Base-by-base conservation (phyloP, 2,329 filamentous ascomycete genomes). In the Alternaria dauci region DNA sequence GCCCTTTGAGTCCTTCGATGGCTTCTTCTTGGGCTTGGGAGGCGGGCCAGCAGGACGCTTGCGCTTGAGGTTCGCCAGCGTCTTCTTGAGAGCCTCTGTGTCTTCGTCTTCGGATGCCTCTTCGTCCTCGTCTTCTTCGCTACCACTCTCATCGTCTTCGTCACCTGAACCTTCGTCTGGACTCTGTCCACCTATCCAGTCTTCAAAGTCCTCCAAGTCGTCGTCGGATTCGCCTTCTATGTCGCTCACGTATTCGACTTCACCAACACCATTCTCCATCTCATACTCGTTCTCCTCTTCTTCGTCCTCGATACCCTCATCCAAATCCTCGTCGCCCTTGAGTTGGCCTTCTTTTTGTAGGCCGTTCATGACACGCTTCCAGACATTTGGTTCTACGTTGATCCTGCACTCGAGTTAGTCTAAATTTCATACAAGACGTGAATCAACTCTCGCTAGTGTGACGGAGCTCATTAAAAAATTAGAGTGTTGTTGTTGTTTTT, bases 311-410 rank as follows among this genome's bases (percentile, higher is more conserved):
- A 96, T 88, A 9, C 94, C 94, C 70, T 94, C 89, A 77, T 97
- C 94, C 77, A 95, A 80, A 78, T 98, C 94, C 81, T 93, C 88
- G 77, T 97, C 94, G 55, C 92, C 85, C 66, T 87, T 84, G 44
- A 91, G 94, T 73, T 96, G 89, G 60, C 94, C 94, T 71, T 91
- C 90, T 70, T 91, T 87, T 85, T 99, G 95, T 80, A 99, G 85
- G 4, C 93, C 93, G 63, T 89, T 89, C 70, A 99, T 88, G 8
- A 99, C 95, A 86, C 94, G 96, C 86, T 96, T 96, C 95, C 95
- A 99, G 63, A 99, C 93, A 14, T 87, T 86, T 78, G 97, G 93
- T 79, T 96, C 95, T 52, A 97, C 94, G 76, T 99, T 99, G 67
- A 99, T 60, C 16, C 58, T 60, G 16, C 52, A 8, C 23, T 39